Conservation (phyloP, 768 basidiomycete species). For the Russula abietina region DNA sequence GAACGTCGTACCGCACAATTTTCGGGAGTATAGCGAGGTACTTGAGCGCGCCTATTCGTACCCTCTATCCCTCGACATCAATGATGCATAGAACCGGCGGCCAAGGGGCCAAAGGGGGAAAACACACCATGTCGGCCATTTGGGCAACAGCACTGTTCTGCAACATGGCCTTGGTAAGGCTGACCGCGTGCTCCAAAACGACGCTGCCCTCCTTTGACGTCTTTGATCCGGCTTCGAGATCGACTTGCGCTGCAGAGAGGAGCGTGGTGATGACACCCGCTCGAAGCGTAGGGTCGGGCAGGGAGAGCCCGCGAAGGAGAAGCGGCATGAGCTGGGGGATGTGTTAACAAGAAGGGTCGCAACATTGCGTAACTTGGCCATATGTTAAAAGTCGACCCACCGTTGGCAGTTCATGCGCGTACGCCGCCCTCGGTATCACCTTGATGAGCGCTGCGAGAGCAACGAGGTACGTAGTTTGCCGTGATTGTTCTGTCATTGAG, state of each 20-base stretch:
- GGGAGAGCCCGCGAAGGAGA: conserved; percentile 74
- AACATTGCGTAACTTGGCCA: background rate
- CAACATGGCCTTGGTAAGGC: conserved; percentile 67
- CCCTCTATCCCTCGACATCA: conserved; percentile 44
- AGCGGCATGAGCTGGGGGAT: conserved; percentile 76
- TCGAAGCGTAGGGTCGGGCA: conserved; percentile 68
- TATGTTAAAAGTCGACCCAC: conserved; percentile 34
- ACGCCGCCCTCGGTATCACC: conserved; percentile 70
- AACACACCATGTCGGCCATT: conserved; percentile 51
- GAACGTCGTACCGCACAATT: conserved; percentile 71
- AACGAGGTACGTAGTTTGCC: conserved; percentile 69
- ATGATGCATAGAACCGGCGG: background rate
- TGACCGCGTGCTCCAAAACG: conserved; percentile 63
- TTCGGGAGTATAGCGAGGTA: conserved; percentile 70
- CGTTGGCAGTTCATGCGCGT: conserved; percentile 58
- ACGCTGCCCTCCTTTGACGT: conserved; percentile 27
- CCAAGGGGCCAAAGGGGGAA: background rate
- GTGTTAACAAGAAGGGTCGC: background rate
- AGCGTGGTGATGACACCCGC: conserved; percentile 78
- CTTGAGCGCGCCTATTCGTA: conserved; percentile 67
- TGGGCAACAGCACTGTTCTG: conserved; percentile 48
- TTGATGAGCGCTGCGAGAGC: conserved; percentile 78
- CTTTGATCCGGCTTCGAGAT: conserved; percentile 38
- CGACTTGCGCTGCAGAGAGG: conserved; percentile 58
- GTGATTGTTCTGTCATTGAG: conserved; percentile 38